Base-by-base conservation (phyloP, 305 asterid genomes). In the Euphrasia arctica region DNA sequence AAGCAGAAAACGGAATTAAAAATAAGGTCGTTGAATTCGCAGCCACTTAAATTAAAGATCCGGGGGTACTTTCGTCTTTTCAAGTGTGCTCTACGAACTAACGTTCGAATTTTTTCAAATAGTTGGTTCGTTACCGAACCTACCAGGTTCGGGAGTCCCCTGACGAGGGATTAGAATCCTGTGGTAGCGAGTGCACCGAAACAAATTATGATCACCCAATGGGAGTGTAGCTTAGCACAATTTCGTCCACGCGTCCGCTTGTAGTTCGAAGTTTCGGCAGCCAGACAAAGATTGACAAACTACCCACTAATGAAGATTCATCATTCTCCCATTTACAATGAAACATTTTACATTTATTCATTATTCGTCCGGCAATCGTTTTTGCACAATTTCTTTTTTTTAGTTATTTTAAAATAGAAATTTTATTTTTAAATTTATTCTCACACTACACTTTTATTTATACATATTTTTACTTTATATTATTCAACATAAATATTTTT, bases 31-130 rank as follows among this genome's bases (percentile, higher is more conserved):
- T 71, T 74, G 79, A 48, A 54, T 55, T 18, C 13, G 29, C 54
- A 54, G 25, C 60, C 12, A 65, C 62, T 67, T 54, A 68, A 68
- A 70, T 73, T 62, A 62, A 66, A 63, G 54, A n/a, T 25, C 34
- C 36, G 57, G 77, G 80, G 80, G 71, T 47, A 3, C 12, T 72
- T 65, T 69, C 61, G 84, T 70, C 72, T 25, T 68, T 60, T 32
- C 11, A 43, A 4, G 0, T 15, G 2, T 9, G 7, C 27, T 15
- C 45, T 54, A 42, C 25, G 39, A 47, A 62, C 70, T 66, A 89
- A 89, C 97, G 93, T 85, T 85, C 88, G 70, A 78, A 75, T 18
- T 47, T 29, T 61, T 87, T 89, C 88, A 87, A 89, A 87, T 77
- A 51, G 2, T 34, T 58, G 89, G 89, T 63, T 82, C 76, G 88